phyloP scores from a whole-genome alignment of 2,329 filamentous ascomycete species.

The Colletotrichum gigasporum region DNA sequence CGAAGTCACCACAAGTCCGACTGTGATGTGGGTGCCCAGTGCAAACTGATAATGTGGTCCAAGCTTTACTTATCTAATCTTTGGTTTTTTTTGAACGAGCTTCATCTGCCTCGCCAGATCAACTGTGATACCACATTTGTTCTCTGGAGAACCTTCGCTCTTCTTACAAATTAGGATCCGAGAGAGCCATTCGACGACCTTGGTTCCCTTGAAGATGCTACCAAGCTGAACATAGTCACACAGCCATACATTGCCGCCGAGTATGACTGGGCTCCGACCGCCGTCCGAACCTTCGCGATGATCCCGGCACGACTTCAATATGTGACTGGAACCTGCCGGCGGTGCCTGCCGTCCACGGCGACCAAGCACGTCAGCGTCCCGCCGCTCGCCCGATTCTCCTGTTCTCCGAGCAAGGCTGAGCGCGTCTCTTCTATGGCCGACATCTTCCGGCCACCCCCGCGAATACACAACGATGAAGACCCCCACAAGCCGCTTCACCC shows the following conservation, averaged over 20 bases:
- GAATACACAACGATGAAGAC: too few relatives aligned
- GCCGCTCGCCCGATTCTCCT: background rate
- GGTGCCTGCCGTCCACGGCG: background rate
- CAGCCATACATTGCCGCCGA: background rate
- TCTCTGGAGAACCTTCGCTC: background rate
- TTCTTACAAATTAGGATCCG: background rate
- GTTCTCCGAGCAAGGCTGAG: background rate
- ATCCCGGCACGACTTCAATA: conserved; percentile 3
- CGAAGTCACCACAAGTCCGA: too few relatives aligned
- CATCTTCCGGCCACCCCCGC: too few relatives aligned
- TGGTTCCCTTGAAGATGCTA: background rate
- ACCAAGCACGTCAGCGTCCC: background rate
- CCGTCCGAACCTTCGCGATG: conserved; percentile 6
- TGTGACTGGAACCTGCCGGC: conserved; percentile 7
- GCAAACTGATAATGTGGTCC: background rate
- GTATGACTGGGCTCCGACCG: conserved; percentile 1
- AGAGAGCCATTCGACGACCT: background rate
- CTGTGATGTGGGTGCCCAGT: too few relatives aligned
- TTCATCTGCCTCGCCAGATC: too few relatives aligned
- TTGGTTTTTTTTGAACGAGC: too few relatives aligned
- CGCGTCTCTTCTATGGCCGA: too few relatives aligned
- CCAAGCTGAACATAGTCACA: background rate
- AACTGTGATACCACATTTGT: too few relatives aligned
- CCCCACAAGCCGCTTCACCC: too few relatives aligned
- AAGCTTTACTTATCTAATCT: conserved; percentile 13